Conservation (phyloP, 441 rosid genomes). For the Cnidoscolus chayamansa region DNA sequence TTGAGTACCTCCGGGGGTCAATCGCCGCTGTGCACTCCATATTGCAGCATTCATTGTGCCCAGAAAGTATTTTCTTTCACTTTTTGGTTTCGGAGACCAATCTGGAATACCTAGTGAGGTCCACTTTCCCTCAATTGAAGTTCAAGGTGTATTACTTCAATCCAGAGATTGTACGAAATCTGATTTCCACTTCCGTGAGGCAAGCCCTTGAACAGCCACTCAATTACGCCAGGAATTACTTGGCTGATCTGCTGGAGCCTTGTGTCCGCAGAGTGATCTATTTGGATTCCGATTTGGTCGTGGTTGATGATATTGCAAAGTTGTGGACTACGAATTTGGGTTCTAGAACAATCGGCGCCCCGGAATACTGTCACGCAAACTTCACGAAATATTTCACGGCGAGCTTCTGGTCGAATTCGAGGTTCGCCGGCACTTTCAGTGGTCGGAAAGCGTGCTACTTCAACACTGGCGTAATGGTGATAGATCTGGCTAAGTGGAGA, state of each 20-base stretch:
- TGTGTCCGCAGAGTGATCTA: conserved; percentile 72
- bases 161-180: conserved; percentile 62
- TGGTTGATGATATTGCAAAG: conserved; percentile 73
- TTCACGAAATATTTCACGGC: conserved; percentile 73
- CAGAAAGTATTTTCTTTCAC: conserved; percentile 77
- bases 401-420: conserved; percentile 56
- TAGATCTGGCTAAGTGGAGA: conserved; percentile 78
- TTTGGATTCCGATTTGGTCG: conserved; percentile 76
- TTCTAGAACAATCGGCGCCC: conserved; percentile 70
- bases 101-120: conserved; percentile 61
- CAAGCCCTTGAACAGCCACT: conserved; percentile 88
- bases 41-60: conserved; percentile 65
- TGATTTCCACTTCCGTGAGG: conserved; percentile 82
- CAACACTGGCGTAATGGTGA: conserved; percentile 91
- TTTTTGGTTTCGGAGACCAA: conserved; percentile 62
- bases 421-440: conserved; percentile 45
- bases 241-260: conserved; percentile 79
- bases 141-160: conserved; percentile 73
- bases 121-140: conserved; percentile 69
- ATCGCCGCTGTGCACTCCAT: conserved; percentile 84
- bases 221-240: conserved; percentile 82
- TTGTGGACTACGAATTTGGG: conserved; percentile 63
- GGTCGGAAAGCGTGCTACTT: conserved; percentile 73
- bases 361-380: conserved; percentile 86
- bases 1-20: conserved; percentile 75